These are phyloP conservation scores for Colletotrichum eremochloae DNA, from an alignment of 2,329 filamentous ascomycete genomes.

Conservation along the genomic window DNA sequence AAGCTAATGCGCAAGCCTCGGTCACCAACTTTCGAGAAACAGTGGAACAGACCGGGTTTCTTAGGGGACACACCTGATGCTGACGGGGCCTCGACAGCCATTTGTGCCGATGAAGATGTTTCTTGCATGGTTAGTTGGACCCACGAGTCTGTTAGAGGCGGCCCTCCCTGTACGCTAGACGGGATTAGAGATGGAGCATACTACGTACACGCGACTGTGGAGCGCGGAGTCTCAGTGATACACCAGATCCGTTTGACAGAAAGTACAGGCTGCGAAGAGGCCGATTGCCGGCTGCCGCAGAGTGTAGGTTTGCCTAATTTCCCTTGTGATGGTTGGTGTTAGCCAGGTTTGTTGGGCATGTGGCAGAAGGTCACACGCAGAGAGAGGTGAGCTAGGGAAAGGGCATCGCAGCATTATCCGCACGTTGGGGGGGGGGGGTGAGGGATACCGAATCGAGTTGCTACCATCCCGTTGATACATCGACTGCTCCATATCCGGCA, in stretches of 20 bases:
- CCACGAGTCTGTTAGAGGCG: conserved; percentile 23
- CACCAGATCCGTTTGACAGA: not conserved
- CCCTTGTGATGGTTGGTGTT: not conserved
- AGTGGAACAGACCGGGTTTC: not conserved
- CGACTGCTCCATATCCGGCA: conserved; percentile 12
- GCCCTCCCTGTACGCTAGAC: conserved; percentile 9
- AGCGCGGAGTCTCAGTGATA: not conserved
- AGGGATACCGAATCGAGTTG: conserved; percentile 28
- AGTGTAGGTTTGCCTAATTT: not conserved
- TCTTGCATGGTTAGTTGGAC: conserved; percentile 25
- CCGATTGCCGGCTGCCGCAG: not conserved
- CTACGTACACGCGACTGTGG: not conserved
- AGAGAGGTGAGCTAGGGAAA: too few relatives aligned
- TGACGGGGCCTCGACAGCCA: conserved; percentile 11
- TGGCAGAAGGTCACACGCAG: conserved; percentile 14
- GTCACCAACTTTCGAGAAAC: not conserved
- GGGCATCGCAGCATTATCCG: conserved; percentile 14
- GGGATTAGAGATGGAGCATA: conserved; percentile 12
- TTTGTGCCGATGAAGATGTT: conserved; percentile 19
- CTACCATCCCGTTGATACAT: not conserved
- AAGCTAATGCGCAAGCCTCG: conserved; percentile 4
- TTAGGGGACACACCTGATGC: not conserved
- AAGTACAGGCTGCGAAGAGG: not conserved
- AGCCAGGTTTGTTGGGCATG: not conserved
- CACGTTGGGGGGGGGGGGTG: conserved; percentile 36